phyloP scores from a whole-genome alignment of 2,329 filamentous ascomycete genomes.

The Paecilomyces sp. region DNA sequence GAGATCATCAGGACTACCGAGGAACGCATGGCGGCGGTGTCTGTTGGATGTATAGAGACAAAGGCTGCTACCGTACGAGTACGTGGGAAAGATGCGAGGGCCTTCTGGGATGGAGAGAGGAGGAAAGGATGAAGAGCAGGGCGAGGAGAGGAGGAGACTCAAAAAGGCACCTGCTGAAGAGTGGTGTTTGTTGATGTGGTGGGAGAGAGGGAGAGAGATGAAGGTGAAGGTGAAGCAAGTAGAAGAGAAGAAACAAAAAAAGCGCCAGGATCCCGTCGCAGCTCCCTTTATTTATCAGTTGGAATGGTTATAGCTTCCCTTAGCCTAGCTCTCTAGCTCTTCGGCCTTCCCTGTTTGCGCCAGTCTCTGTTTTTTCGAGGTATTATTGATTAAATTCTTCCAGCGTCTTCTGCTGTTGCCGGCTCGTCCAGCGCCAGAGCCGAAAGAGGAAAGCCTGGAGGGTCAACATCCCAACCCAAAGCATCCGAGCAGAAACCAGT shows the following conservation, averaged over 20 bases:
- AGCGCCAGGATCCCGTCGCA: not conserved
- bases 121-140: not conserved
- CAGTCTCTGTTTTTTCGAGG: not conserved
- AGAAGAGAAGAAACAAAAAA: not conserved
- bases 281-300: not conserved
- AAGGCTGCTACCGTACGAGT: not conserved
- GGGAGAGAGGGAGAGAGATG: not conserved
- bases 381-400: not conserved
- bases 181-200: not conserved
- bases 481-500: not conserved
- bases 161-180: not conserved
- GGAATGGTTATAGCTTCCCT: not conserved
- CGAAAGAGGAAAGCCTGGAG: not conserved
- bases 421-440: not conserved
- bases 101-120: not conserved
- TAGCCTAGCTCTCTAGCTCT: not conserved
- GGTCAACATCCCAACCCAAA: not conserved
- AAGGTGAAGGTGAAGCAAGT: not conserved
- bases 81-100: not conserved
- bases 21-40: slow-evolving; percentile 6
- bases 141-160: not conserved
- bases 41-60: not conserved
- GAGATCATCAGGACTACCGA: slow-evolving; percentile 8
- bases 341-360: not conserved
- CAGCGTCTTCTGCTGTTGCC: not conserved